Percentiles rank a stretch among this genome's conserved stretches.
Conservation (phyloP, 495 filamentous ascomycete genomes). For the Corynascus novoguineensis region DNA sequence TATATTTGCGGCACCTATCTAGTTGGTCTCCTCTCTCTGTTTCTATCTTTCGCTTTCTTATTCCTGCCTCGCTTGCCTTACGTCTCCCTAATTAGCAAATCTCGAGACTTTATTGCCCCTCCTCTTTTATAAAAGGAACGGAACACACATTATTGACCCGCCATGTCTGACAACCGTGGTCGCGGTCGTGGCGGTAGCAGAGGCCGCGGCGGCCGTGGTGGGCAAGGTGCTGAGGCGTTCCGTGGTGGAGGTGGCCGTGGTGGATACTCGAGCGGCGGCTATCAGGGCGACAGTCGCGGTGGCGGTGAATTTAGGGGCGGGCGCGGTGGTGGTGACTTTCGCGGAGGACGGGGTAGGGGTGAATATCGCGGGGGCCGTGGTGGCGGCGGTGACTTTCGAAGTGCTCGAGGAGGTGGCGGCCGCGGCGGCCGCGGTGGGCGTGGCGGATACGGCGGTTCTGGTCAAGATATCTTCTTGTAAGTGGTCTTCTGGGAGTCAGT, state of each 20-base stretch:
- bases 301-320: slow-evolving; percentile 23
- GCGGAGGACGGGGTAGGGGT: slow-evolving; percentile 4
- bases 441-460: slow-evolving; percentile 27
- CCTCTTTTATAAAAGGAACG: too few species aligned
- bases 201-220: slow-evolving; percentile 19
- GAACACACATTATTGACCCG: not conserved
- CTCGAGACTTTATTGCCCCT: too few species aligned
- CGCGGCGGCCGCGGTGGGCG: not conserved
- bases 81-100: too few species aligned
- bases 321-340: slow-evolving; percentile 19
- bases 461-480: slow-evolving; percentile 28
- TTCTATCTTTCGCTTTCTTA: too few species aligned
- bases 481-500: not conserved
- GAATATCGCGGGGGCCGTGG: too few species aligned
- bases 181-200: slow-evolving; percentile 22
- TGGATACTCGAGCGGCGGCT: slow-evolving; percentile 15
- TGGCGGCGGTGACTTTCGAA: slow-evolving; percentile 23
- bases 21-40: too few species aligned
- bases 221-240: slow-evolving; percentile 18
- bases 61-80: too few species aligned
- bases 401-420: slow-evolving; percentile 14
- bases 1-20: too few species aligned
- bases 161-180: slow-evolving; percentile 3
- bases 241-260: slow-evolving; percentile 26
- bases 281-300: slow-evolving; percentile 23